Percentiles rank a stretch among this genome's conserved stretches.
Evolutionary conservation across 345 rosid genomes (phyloP).

Genomic region (Moricandia arvensis): DNA sequence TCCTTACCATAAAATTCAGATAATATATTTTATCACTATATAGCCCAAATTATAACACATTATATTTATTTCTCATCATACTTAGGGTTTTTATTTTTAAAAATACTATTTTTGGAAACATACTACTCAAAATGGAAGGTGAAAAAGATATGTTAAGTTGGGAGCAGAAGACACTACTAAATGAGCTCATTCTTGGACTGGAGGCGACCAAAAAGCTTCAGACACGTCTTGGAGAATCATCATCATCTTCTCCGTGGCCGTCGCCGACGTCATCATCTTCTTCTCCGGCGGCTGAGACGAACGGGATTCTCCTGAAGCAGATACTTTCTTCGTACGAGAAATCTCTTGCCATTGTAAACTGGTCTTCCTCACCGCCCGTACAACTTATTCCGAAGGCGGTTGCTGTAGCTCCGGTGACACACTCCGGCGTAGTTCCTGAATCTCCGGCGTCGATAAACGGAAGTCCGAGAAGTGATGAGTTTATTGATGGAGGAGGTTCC

Average conservation of each 20-base stretch:
- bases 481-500: conserved; percentile 38
- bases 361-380: conserved; percentile 32
- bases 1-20: not conserved
- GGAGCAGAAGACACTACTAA: conserved; percentile 53
- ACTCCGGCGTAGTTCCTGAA: conserved; percentile 40
- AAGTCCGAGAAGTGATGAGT: conserved; percentile 69
- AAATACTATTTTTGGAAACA: not conserved
- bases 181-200: conserved; percentile 60
- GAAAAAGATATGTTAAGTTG: conserved; percentile 30
- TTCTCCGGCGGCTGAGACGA: conserved; percentile 36
- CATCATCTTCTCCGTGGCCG: no score
- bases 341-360: conserved; percentile 54
- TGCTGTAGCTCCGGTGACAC: not conserved
- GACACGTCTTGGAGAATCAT: conserved; percentile 31
- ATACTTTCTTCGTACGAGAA: conserved; percentile 68
- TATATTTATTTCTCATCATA: no score
- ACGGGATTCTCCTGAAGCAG: conserved; percentile 44
- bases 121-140: conserved; percentile 16
- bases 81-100: no score
- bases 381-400: conserved; percentile 36
- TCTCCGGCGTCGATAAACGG: conserved; percentile 69
- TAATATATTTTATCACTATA: not conserved
- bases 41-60: not conserved
- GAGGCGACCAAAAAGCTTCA: conserved; percentile 59
- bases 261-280: conserved; percentile 28